A percentile compares a stretch with the other conserved stretches of the same genome.
phyloP scores from a whole-genome alignment of 768 basidiomycete genomes.

The Hemileccinum rubropunctum region DNA sequence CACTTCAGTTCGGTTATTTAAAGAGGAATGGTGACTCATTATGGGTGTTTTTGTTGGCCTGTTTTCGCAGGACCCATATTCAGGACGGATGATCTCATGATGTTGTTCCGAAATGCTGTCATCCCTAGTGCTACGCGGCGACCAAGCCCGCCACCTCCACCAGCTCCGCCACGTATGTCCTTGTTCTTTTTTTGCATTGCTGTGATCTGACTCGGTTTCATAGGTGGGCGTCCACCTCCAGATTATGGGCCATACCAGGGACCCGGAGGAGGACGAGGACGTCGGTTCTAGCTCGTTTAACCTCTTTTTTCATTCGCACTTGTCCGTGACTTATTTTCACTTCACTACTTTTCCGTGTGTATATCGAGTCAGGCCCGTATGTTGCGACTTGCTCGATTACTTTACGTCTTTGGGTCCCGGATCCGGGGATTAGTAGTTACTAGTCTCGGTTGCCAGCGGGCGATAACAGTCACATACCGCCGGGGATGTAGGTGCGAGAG shows the following conservation, averaged over 20 bases:
- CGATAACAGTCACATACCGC: not conserved
- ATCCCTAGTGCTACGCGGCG: constrained; percentile 60
- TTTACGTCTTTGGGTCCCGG: not conserved
- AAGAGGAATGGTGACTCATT: constrained; percentile 13
- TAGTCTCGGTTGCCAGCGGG: not conserved
- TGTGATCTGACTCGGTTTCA: constrained; percentile 6
- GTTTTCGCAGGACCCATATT: constrained; percentile 73
- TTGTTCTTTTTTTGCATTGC: not conserved
- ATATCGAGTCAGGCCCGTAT: not conserved
- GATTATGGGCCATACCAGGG: constrained; percentile 87
- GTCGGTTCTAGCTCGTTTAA: constrained; percentile 34
- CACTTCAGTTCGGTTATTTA: constrained; percentile 6
- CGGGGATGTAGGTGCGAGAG: too few species aligned
- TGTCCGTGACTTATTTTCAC: constrained; percentile 15
- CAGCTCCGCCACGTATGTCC: constrained; percentile 42
- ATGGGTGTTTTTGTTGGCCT: constrained; percentile 3
- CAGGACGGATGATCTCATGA: constrained; percentile 87
- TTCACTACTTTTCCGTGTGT: constrained; percentile 3
- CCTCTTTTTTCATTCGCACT: not conserved
- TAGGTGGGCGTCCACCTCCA: constrained; percentile 73
- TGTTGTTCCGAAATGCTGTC: constrained; percentile 74
- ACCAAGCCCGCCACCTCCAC: constrained; percentile 57
- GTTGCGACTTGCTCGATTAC: not conserved
- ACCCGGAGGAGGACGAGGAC: constrained; percentile 49
- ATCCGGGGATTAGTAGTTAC: not conserved